Conservation (phyloP, 1,284 basidiomycete species). For the Ceratobasidium sp. region DNA sequence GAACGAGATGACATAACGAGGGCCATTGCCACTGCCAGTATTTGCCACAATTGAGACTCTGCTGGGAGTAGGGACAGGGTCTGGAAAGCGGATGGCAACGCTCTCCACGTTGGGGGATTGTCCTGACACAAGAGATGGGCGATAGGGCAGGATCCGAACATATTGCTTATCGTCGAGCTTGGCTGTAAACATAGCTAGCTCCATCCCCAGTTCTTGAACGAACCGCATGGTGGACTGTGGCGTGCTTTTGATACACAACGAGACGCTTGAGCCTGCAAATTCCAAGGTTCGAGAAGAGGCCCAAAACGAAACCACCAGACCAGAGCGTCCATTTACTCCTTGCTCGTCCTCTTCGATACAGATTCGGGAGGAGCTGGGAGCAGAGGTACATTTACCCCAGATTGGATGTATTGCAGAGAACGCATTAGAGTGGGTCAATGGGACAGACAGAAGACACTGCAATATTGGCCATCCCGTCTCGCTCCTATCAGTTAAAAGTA, state of each 20-base stretch:
- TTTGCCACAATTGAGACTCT: neutral
- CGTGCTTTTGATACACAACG: neutral
- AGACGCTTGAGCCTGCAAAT: neutral
- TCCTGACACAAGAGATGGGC: neutral
- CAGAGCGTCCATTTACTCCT: conserved; percentile 6
- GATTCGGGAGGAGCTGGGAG: neutral
- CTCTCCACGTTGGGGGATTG: neutral
- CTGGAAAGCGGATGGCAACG: neutral
- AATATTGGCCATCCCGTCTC: neutral
- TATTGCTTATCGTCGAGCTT: neutral
- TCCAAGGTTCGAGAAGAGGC: neutral
- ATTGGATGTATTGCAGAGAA: conserved; percentile 3
- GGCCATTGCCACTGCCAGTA: neutral
- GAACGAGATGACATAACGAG: neutral
- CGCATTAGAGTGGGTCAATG: neutral
- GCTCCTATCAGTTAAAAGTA: neutral
- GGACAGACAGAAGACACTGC: neutral
- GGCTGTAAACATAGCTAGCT: neutral
- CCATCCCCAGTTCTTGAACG: no score
- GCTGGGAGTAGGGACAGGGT: neutral
- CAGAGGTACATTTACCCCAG: conserved; percentile 1
- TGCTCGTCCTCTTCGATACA: neutral
- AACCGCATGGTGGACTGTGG: neutral
- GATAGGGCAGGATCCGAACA: neutral
- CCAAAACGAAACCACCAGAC: conserved; percentile 28